Evolutionary conservation across 2,329 filamentous ascomycete genomes (phyloP), one percentile per base, ranked within the genome.

Genomic region (Dactylellina haptotyla): DNA sequence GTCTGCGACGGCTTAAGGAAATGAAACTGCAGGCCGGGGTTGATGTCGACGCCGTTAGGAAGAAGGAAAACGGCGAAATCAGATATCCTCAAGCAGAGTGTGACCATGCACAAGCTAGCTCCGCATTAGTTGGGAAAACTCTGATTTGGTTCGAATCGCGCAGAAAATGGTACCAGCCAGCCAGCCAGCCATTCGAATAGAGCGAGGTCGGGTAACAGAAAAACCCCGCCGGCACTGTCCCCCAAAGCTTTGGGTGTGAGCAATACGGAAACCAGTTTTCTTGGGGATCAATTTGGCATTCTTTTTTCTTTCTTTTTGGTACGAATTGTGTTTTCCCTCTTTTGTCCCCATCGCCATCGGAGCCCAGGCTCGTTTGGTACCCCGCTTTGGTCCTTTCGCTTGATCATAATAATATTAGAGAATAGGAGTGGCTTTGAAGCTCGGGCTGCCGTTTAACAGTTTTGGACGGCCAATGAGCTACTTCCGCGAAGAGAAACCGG

Each of bases 41-140:
- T 53, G 46, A 51, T 64, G 50, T 51, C 58, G 53, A 30, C 58
- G 43, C 66, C 58, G 43, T 58, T 63, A 23, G 10, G 34, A 41
- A 53, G 18, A 3, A 53, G 58, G 45, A 32, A 54, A 64, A 71
- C 58, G 66, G 58, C 58, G 66, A 71, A 45, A 39, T 50, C 66
- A 71, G 41, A 57, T 26, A n/a, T 23, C 4, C 41, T 46, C 23
- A 50, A 20, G 32, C 20, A 18, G 6, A 20, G 16, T 30, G 43
- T 51, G 63, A 28, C 45, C 51, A 56, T 20, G n/a, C 30, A 65
- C 51, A 23, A 39, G 26, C 32, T 50, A 28, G 45, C 45, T 39
- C 28, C 3, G 57, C 41, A 45, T 62, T 34, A 37, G 16, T 10
- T 23, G 4, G 56, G 14, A 48, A 26, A 56, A 56, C 34, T 32